phyloP scores from a whole-genome alignment of 2,329 filamentous ascomycete species.

The Daldinia eschscholtzii region DNA sequence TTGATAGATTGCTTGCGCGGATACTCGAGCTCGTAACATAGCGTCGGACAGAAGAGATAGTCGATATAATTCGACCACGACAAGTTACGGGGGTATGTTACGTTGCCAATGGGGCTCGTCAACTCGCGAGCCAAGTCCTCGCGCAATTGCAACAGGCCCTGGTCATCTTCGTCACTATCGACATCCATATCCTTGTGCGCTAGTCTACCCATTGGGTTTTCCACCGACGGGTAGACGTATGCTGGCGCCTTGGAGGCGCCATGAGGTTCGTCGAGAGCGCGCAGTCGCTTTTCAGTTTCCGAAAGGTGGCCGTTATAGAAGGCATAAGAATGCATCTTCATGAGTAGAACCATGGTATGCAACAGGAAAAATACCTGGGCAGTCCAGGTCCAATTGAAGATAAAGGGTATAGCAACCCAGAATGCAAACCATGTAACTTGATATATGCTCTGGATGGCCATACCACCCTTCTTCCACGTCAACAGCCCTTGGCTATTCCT shows the following conservation, averaged over 20 bases:
- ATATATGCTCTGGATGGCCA: constrained; percentile 84
- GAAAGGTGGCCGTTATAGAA: constrained; percentile 98
- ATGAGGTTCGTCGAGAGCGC: constrained; percentile 82
- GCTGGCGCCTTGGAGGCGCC: constrained; percentile 76
- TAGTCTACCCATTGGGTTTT: constrained; percentile 62
- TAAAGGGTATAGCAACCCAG: constrained; percentile 89
- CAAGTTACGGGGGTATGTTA: constrained; percentile 91
- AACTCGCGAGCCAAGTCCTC: constrained; percentile 91
- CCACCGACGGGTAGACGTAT: constrained; percentile 79
- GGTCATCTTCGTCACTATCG: constrained; percentile 57
- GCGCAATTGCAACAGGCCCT: constrained; percentile 75
- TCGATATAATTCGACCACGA: constrained; percentile 85
- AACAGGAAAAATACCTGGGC: constrained; percentile 94
- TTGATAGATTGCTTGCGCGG: constrained; percentile 81
- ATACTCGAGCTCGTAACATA: constrained; percentile 98
- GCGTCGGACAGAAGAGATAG: constrained; percentile 90
- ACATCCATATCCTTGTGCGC: constrained; percentile 48
- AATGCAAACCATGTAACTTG: constrained; percentile 82
- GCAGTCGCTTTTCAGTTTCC: constrained; percentile 85
- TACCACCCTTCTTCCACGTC: constrained; percentile 83
- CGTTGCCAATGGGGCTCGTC: constrained; percentile 87
- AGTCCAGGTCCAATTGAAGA: constrained; percentile 94
- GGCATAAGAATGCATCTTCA: constrained; percentile 99
- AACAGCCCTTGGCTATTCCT: constrained; percentile 67
- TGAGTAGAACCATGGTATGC: constrained; percentile 90